Base-by-base conservation (phyloP, 257 asterid species). In the Penstemon barbatus region DNA sequence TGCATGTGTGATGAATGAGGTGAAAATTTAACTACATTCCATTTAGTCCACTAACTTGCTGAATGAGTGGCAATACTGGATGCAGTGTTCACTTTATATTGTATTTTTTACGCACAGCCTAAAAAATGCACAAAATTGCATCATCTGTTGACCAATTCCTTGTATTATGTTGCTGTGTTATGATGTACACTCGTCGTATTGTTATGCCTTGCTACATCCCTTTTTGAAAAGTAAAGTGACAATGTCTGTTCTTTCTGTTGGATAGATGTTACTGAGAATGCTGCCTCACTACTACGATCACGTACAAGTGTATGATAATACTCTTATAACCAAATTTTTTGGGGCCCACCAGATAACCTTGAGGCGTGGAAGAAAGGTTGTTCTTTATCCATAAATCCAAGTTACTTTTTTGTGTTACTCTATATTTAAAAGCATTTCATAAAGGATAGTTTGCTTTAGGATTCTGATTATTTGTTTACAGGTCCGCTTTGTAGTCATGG, bases 401-500 rank as follows among this genome's bases (percentile, higher is more conserved):
- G n/a, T 71, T 65, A 51, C 62, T 65, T 67, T 74, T 68, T 68
- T 11, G 63, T 66, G n/a, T 45, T 70, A 42, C 19, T 63, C n/a
- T 65, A 25, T 68, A 71, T 43, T 57, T 61, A 19, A 5, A 42
- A 39, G 65, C 37, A 44, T 51, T 57, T 70, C 46, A 33, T 36
- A 25, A 57, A 37, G 60, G 53, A 50, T 36, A 61, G 43, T 71
- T 60, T 61, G 42, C 59, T 43, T 40, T 61, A 65, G 66, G 72
- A 48, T 68, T 57, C 13, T 50, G 46, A 51, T 6, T 65, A 66
- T 75, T 71, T 65, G n/a, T 78, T 72, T 71, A 38, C 85, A 94
- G 99, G 96, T 86, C 37, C 99, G 95, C 61, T 91, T 94, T 82
- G 87, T 94, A 42, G 97, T 94, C 76, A 94, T 91, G 97, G 99